These are phyloP conservation scores for Speleostelium caveatum DNA, from an alignment of 78 protist species.

Conservation along the genomic window DNA sequence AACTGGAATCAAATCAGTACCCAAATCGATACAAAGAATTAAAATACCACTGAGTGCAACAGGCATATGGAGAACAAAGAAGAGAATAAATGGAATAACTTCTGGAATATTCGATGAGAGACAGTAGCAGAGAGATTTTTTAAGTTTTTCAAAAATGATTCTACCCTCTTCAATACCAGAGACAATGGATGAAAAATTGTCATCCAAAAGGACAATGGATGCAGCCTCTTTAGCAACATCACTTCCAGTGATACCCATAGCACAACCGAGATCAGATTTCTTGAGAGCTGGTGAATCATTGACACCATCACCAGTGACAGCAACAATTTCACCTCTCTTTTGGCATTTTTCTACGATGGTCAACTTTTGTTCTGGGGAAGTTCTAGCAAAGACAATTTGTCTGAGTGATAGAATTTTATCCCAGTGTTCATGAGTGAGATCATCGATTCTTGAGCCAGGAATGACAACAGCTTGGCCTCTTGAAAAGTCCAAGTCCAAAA, in stretches of 20 bases:
- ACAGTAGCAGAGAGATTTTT: constrained; percentile 95
- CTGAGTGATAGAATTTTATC: constrained; percentile 30
- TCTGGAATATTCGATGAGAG: constrained; percentile 96
- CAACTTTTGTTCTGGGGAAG: constrained; percentile 62
- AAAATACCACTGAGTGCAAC: constrained; percentile 89
- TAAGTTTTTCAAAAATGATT: constrained; percentile 95
- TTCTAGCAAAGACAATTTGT: constrained; percentile 84
- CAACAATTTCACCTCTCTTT: constrained; percentile 83
- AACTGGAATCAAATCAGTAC: constrained; percentile 97
- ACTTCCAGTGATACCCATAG: constrained; percentile 98
- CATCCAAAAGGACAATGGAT: constrained; percentile 96
- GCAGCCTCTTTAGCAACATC: constrained; percentile 97
- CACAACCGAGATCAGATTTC: constrained; percentile 96
- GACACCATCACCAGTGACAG: constrained; percentile 98
- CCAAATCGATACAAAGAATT: constrained; percentile 94
- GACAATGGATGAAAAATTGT: constrained; percentile 98
- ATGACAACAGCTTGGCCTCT: constrained; percentile 56
- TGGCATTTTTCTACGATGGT: constrained; percentile 92
- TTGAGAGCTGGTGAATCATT: constrained; percentile 98
- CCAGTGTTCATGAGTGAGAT: constrained; percentile 76
- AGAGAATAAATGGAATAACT: constrained; percentile 92
- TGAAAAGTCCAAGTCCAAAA: constrained; percentile 39
- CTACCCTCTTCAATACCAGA: constrained; percentile 96
- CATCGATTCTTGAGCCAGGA: constrained; percentile 69
- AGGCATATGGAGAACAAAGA: constrained; percentile 91